A percentile compares a stretch with the other conserved stretches of the same genome.
phyloP scores from a whole-genome alignment of 2,329 filamentous ascomycete genomes.

The Curvularia sp. region DNA sequence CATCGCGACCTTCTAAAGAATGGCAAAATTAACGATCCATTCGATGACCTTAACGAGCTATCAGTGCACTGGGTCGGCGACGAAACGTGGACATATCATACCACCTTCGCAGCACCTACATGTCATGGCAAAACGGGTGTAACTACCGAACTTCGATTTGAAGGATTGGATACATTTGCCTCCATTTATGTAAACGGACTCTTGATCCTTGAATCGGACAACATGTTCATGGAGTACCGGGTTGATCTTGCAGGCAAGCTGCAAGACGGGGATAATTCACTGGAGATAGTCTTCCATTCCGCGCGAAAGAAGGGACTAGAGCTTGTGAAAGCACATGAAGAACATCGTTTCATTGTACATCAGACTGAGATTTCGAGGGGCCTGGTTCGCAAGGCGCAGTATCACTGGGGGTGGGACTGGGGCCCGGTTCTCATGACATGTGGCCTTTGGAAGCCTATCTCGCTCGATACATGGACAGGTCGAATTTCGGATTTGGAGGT shows the following conservation, averaged over 20 bases:
- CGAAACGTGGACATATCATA: conserved; percentile 56
- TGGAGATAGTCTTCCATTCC: conserved; percentile 66
- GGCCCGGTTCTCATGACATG: conserved; percentile 58
- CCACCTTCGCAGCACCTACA: conserved; percentile 43
- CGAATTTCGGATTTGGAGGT: conserved; percentile 70
- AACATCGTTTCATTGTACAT: conserved; percentile 58
- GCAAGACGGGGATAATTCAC: conserved; percentile 56
- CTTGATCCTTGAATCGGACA: conserved; percentile 63
- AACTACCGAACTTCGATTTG: conserved; percentile 62
- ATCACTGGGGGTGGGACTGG: conserved; percentile 61
- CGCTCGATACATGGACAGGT: conserved; percentile 72
- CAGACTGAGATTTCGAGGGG: conserved; percentile 58
- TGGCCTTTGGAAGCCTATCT: conserved; percentile 71
- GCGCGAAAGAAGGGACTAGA: conserved; percentile 60
- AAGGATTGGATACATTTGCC: conserved; percentile 70
- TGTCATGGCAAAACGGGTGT: conserved; percentile 29
- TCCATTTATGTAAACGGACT: conserved; percentile 63
- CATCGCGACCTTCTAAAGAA: conserved; percentile 58
- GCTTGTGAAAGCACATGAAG: conserved; percentile 60
- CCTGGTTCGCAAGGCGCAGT: conserved; percentile 61
- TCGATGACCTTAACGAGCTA: conserved; percentile 58
- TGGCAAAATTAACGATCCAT: conserved; percentile 57
- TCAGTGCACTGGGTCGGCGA: conserved; percentile 59
- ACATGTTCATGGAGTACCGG: conserved; percentile 69
- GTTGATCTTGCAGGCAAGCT: conserved; percentile 58